Conservation (phyloP, 176 grass and related monocot species). For the Rhipidocladum racemiflorum region DNA sequence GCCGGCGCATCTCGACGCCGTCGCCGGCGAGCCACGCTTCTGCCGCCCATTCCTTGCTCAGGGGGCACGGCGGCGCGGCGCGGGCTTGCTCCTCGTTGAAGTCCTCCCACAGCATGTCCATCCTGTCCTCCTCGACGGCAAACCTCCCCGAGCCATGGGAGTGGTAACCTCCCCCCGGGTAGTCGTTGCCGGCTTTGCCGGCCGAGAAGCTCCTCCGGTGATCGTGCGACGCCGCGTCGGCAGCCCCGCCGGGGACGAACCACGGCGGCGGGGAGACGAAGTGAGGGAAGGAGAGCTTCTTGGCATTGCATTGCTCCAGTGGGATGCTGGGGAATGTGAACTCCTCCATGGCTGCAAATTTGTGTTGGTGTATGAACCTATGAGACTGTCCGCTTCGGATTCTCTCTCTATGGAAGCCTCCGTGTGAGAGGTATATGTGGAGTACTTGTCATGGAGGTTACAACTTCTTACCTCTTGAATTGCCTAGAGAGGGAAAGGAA, state of each 20-base stretch:
- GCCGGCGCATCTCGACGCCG: neutral
- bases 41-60: slow-evolving; percentile 30
- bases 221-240: neutral
- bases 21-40: slow-evolving; percentile 21
- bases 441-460: slow-evolving; percentile 40
- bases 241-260: slow-evolving; percentile 42
- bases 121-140: slow-evolving; percentile 56
- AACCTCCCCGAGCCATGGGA: slow-evolving; percentile 17
- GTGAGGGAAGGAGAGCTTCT: slow-evolving; percentile 50
- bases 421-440: neutral
- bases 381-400: neutral
- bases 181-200: neutral
- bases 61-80: slow-evolving; percentile 31
- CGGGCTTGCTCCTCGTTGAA: slow-evolving; percentile 81
- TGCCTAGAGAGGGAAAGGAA: slow-evolving; percentile 11
- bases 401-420: neutral
- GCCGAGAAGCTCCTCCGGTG: slow-evolving; percentile 41
- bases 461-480: slow-evolving; percentile 36
- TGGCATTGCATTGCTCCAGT: slow-evolving; percentile 36
- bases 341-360: slow-evolving; percentile 58
- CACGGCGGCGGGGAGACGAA: slow-evolving; percentile 59
- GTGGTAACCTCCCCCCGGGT: neutral
- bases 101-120: slow-evolving; percentile 97
- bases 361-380: neutral
- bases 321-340: slow-evolving; percentile 70